A percentile compares a stretch with the other conserved stretches of the same genome.
phyloP scores from a whole-genome alignment of 2,329 filamentous ascomycete species.

The Neurospora sp. region DNA sequence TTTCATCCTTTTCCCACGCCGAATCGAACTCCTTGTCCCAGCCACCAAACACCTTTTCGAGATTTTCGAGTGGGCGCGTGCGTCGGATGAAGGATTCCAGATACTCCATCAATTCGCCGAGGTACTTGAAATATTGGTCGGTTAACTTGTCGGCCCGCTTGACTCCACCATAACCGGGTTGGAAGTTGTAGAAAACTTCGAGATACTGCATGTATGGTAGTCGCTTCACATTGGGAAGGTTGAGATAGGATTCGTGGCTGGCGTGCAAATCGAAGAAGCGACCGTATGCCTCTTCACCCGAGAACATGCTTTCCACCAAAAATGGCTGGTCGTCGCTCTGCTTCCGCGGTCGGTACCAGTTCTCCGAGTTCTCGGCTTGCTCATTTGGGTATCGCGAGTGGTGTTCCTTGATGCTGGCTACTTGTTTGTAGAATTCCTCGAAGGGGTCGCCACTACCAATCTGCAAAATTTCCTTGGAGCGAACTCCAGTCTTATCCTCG shows the following conservation, averaged over 20 bases:
- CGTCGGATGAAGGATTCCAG: conserved; percentile 81
- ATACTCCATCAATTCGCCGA: conserved; percentile 70
- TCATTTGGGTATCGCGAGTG: conserved; percentile 90
- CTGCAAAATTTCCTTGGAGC: conserved; percentile 70
- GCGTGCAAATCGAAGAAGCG: conserved; percentile 83
- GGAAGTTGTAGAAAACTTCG: conserved; percentile 81
- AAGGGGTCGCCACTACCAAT: conserved; percentile 81
- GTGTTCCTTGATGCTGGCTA: conserved; percentile 73
- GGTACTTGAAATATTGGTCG: conserved; percentile 85
- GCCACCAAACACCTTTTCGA: conserved; percentile 63
- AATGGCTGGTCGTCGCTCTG: conserved; percentile 56
- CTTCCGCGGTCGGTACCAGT: conserved; percentile 66
- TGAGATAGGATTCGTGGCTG: conserved; percentile 81
- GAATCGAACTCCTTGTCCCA: conserved; percentile 80
- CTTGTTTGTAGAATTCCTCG: conserved; percentile 82
- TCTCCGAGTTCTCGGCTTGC: conserved; percentile 88
- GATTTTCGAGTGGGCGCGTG: conserved; percentile 75
- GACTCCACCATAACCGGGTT: conserved; percentile 60
- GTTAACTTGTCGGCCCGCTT: conserved; percentile 79
- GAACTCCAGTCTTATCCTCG: conserved; percentile 62
- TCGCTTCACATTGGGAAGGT: conserved; percentile 77
- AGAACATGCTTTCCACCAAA: conserved; percentile 85
- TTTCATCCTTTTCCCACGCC: conserved; percentile 69
- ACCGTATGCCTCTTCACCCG: conserved; percentile 88
- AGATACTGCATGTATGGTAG: conserved; percentile 89